Evolutionary conservation across 1,139 yeast genomes (phyloP), one percentile per base, ranked within the genome.

Genomic region (Suhomyces wounanorum): DNA sequence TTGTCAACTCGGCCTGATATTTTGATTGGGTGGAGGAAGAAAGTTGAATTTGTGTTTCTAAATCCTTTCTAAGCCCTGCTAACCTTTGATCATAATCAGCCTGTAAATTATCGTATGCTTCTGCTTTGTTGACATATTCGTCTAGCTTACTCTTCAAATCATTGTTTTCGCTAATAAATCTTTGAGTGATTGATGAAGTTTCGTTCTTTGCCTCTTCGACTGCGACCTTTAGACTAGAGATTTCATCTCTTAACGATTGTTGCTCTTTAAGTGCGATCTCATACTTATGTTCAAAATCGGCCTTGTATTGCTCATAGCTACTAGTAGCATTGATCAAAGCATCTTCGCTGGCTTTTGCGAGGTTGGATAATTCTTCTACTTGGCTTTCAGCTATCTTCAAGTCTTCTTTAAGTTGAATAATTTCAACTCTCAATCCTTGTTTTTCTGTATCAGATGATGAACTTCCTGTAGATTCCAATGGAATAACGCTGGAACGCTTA

Each of bases 1-100:
- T 82, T 44, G 73, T 73, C 41, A 82, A 70, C 59, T 85, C 91
- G 43, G 70, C 69, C 51, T 84, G 85, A 57, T 84, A 84, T 57
- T 81, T 84, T 47, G 67, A 65, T 60, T 83, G 87, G 33, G 74
- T 70, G 10, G 75, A 81, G 44, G 71, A 65, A 2, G 84, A 80
- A 47, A 79, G 63, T 30, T 76, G 69, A 1, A 75, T 73, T 59
- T 85, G 89, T 33, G 73, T 69, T 33, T 74, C 72, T 52, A 87
- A 68, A 52, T 87, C 89, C 2, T 59, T 55, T 28, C 62, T 63
- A 16, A 75, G 51, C 2, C 71, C 58, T 2, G 59, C 52, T 16
- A 76, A 51, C 52, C 69, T 72, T n/a, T 57, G 56, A 44, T 73
- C 75, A 48, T 67, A 73, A 52, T 73, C 77, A 1, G 53, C 50